These are phyloP conservation scores for Chaetomium globosum DNA, from an alignment of 2,329 filamentous ascomycete species.

Conservation along the genomic window DNA sequence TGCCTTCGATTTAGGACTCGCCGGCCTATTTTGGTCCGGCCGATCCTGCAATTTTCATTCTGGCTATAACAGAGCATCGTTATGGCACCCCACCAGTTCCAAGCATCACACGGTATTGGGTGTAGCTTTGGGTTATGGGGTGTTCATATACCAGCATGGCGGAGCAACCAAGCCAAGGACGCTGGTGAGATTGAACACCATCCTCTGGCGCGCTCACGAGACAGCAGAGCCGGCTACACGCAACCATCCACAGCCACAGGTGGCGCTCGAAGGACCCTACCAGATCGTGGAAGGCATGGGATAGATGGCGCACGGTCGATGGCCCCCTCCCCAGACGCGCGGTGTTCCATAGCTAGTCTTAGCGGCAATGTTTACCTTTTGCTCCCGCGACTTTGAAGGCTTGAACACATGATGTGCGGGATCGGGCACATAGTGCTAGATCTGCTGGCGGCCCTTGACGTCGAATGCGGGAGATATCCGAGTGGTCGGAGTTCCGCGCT, in stretches of 20 bases:
- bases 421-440: neutral
- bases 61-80: neutral
- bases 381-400: neutral
- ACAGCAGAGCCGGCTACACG: neutral
- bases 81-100: neutral
- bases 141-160: neutral
- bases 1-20: neutral
- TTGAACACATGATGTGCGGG: neutral
- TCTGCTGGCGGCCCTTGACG: neutral
- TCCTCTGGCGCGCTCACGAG: neutral
- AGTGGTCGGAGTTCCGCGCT: neutral
- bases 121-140: neutral
- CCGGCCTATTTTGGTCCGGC: neutral
- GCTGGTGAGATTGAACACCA: neutral
- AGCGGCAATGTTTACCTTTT: neutral
- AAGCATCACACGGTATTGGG: neutral
- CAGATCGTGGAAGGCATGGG: neutral
- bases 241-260: neutral
- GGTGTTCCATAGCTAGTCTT: neutral
- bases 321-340: neutral
- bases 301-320: neutral
- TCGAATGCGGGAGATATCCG: neutral
- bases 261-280: neutral
- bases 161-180: neutral
- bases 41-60: neutral